Evolutionary conservation across 345 rosid genomes (phyloP).

Genomic region (Salix exigua): DNA sequence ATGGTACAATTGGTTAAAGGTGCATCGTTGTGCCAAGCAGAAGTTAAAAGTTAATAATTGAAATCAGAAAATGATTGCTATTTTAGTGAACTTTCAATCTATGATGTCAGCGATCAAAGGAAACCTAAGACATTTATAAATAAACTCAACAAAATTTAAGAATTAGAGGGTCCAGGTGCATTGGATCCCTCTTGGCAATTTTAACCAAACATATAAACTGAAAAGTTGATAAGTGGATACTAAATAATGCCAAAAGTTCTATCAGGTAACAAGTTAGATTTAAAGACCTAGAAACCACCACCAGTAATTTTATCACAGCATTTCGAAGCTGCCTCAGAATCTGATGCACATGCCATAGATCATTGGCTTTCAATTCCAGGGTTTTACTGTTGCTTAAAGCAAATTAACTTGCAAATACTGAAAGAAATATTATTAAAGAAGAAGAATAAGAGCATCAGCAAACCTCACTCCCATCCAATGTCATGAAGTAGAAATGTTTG

Average conservation of each 20-base stretch:
- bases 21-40: background rate
- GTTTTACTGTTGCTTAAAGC: background rate
- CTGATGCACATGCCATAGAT: too few species aligned
- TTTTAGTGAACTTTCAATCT: background rate
- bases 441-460: slow-evolving; percentile 15
- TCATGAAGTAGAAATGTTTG: slow-evolving; percentile 99
- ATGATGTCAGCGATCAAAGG: background rate
- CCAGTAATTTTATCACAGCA: background rate
- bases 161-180: background rate
- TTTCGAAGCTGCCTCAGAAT: background rate
- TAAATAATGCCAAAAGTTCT: background rate
- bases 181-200: background rate
- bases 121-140: background rate
- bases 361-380: too few species aligned
- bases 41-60: background rate
- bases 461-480: slow-evolving; percentile 95
- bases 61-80: background rate
- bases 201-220: background rate
- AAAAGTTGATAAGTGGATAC: background rate
- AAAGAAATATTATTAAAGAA: background rate
- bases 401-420: slow-evolving; percentile 2
- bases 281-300: background rate
- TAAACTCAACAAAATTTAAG: background rate
- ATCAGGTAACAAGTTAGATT: background rate
- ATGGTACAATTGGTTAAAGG: background rate